These are phyloP conservation scores for Tulasnella sp. DNA, from an alignment of 768 basidiomycete genomes.

Conservation along the genomic window DNA sequence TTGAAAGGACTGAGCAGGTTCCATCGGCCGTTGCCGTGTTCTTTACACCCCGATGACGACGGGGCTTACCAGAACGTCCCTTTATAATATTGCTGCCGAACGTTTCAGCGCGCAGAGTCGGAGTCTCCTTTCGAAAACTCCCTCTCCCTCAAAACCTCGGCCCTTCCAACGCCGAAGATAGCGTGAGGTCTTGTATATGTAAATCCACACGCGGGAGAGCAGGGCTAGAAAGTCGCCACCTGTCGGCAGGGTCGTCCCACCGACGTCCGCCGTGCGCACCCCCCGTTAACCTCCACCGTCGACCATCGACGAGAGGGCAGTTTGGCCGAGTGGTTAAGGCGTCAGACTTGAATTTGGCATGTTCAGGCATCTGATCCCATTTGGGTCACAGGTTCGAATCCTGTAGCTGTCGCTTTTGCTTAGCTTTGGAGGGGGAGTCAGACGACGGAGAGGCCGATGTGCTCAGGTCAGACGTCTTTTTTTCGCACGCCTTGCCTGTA, in stretches of 20 bases:
- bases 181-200: background rate
- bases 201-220: too few relatives aligned
- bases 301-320: background rate
- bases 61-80: background rate
- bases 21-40: too few relatives aligned
- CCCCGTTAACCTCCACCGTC: background rate
- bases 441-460: background rate
- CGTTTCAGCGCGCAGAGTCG: background rate
- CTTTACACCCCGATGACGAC: too few relatives aligned
- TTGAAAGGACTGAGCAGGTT: too few relatives aligned
- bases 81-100: background rate
- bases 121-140: background rate
- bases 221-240: too few relatives aligned
- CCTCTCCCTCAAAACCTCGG: background rate
- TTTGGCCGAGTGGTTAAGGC: constrained; percentile 27
- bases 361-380: constrained; percentile 27
- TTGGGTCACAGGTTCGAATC: constrained; percentile 26
- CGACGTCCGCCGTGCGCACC: background rate
- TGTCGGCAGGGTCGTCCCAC: too few relatives aligned
- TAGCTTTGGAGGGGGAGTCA: too few relatives aligned
- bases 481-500: background rate
- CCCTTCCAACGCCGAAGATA: background rate
- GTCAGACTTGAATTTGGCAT: constrained; percentile 26
- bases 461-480: background rate
- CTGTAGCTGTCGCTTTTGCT: constrained; percentile 21